Evolutionary conservation across 495 filamentous ascomycete species (phyloP).

Genomic region (Neurospora sp.): DNA sequence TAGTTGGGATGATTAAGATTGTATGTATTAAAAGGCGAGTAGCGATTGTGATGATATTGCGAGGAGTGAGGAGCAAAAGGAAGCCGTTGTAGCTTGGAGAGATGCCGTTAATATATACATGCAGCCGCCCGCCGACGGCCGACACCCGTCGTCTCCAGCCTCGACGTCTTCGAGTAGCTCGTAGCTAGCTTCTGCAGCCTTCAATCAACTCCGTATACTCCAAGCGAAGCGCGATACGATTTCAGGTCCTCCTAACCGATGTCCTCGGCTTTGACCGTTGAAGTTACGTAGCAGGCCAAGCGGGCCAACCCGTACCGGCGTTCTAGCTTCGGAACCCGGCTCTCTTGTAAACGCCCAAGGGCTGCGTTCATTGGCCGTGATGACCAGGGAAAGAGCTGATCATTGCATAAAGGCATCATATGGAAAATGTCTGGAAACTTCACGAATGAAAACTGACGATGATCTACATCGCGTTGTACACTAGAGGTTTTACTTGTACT

Average conservation of each 20-base stretch:
- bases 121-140: neutral
- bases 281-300: neutral
- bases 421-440: neutral
- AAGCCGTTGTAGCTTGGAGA: neutral
- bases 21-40: neutral
- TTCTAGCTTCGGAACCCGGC: neutral
- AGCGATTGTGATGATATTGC: neutral
- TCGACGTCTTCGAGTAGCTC: neutral
- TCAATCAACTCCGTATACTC: neutral
- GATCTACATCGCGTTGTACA: neutral
- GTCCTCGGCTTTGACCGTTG: neutral
- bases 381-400: neutral
- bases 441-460: neutral
- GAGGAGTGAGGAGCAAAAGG: neutral
- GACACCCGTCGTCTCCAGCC: neutral
- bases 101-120: neutral
- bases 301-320: neutral
- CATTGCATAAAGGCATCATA: neutral
- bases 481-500: neutral
- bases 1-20: neutral
- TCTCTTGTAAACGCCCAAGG: neutral
- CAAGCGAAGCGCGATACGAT: neutral
- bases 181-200: neutral
- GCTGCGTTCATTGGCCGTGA: neutral
- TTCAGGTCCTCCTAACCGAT: neutral